Percentiles rank a stretch among this genome's conserved stretches.
Evolutionary conservation across 352 stramenopile species (phyloP).

Genomic region (Globisporangium yorkense): DNA sequence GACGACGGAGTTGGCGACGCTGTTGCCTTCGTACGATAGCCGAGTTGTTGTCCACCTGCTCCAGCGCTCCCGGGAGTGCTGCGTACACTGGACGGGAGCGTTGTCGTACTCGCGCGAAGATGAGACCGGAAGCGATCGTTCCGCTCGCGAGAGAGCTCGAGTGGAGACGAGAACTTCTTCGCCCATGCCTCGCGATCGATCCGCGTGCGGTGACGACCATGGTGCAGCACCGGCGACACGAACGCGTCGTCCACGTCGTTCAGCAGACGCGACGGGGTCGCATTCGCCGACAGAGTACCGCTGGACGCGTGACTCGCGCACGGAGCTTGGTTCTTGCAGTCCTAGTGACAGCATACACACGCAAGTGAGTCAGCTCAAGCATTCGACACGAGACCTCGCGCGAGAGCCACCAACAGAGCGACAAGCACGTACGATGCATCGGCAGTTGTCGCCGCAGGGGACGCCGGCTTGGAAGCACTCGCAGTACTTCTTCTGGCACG

Average conservation of each 20-base stretch:
- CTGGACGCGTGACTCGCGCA: constrained; percentile 33
- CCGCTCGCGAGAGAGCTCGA: constrained; percentile 49
- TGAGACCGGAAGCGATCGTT: constrained; percentile 47
- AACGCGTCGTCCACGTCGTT: constrained; percentile 47
- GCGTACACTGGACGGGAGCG: background rate
- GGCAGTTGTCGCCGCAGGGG: constrained; percentile 83
- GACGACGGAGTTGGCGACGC: background rate
- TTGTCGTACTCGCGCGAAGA: constrained; percentile 23
- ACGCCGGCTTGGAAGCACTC: constrained; percentile 94
- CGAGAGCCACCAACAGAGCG: no score
- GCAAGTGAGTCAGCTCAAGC: background rate
- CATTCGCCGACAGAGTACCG: constrained; percentile 14
- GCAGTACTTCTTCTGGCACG: constrained; percentile 98
- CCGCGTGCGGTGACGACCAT: constrained; percentile 46
- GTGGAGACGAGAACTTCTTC: constrained; percentile 62
- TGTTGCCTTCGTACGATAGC: constrained; percentile 15
- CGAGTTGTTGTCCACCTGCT: constrained; percentile 4
- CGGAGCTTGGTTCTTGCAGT: constrained; percentile 76
- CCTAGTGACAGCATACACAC: constrained; percentile 18
- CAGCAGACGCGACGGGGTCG: constrained; percentile 17
- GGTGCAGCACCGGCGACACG: constrained; percentile 52
- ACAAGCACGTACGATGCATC: constrained; percentile 69
- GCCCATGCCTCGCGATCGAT: constrained; percentile 67
- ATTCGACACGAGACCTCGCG: background rate
- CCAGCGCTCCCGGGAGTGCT: background rate